phyloP scores from a whole-genome alignment of 148 eudicot species.

The Rhododendron griersonianum region DNA sequence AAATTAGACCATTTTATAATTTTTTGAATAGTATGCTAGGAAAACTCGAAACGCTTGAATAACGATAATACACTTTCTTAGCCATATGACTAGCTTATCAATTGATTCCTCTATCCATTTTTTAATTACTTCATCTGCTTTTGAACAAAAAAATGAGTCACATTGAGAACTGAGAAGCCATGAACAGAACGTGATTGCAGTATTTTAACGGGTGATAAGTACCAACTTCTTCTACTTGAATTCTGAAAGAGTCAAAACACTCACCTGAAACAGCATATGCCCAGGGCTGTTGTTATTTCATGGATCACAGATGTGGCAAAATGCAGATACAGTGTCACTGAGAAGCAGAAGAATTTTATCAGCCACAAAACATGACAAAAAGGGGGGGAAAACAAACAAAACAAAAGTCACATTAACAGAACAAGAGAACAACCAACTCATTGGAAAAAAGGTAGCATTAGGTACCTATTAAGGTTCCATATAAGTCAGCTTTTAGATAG shows the following conservation, averaged over 20 bases:
- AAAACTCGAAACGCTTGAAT: neutral
- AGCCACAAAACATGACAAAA: conserved; percentile 2
- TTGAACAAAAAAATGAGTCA: neutral
- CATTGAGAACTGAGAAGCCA: neutral
- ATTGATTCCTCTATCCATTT: neutral
- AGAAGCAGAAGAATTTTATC: conserved; percentile 7
- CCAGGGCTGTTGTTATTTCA: conserved; percentile 82
- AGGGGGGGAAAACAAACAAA: neutral
- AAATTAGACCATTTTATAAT: neutral
- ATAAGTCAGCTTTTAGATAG: neutral
- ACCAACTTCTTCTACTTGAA: neutral
- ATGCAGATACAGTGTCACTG: conserved; percentile 69
- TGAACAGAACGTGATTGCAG: neutral
- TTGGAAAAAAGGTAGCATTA: neutral
- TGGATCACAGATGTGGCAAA: conserved; percentile 76
- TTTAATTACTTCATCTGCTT: neutral
- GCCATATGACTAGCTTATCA: neutral
- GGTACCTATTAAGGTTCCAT: neutral
- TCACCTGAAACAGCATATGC: conserved; percentile 88
- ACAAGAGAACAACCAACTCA: neutral
- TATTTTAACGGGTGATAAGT: neutral
- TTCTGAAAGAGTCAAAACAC: neutral
- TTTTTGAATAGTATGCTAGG: neutral
- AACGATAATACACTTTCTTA: neutral
- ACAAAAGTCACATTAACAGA: neutral